Percentiles rank a stretch among this genome's conserved stretches.
Conservation (phyloP, 306 rosid genomes). For the Styphnolobium japonicum region DNA sequence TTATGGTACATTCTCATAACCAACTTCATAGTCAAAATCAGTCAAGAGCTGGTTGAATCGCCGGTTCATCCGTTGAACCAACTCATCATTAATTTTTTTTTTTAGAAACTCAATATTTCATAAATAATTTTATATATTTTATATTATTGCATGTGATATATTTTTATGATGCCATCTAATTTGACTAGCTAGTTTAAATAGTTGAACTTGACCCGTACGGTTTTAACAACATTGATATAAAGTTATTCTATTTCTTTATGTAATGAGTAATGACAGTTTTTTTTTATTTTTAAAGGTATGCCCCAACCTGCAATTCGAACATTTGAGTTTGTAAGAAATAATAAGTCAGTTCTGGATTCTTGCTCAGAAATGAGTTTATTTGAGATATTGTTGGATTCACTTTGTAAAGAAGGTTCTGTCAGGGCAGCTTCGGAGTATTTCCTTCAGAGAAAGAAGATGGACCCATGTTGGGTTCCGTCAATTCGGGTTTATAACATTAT, state of each 20-base stretch:
- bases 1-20: no score
- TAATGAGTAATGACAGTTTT: background rate
- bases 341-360: constrained; percentile 35
- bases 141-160: no score
- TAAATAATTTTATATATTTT: no score
- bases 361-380: constrained; percentile 60
- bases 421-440: constrained; percentile 40
- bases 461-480: constrained; percentile 45
- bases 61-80: no score
- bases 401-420: constrained; percentile 75
- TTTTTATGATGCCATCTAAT: no score
- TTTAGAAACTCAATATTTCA: no score
- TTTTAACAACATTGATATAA: no score
- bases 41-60: no score
- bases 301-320: constrained; percentile 61
- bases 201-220: no score
- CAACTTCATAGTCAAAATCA: no score
- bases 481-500: constrained; percentile 62
- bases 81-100: no score
- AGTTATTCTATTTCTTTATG: background rate
- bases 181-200: no score
- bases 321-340: constrained; percentile 61
- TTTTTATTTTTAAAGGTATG: constrained; percentile 20
- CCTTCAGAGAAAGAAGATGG: constrained; percentile 27
- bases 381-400: constrained; percentile 79